Evolutionary conservation across 495 filamentous ascomycete genomes (phyloP), one percentile per base, ranked within the genome.

Genomic region (Paragyromitra xinjiangensis): DNA sequence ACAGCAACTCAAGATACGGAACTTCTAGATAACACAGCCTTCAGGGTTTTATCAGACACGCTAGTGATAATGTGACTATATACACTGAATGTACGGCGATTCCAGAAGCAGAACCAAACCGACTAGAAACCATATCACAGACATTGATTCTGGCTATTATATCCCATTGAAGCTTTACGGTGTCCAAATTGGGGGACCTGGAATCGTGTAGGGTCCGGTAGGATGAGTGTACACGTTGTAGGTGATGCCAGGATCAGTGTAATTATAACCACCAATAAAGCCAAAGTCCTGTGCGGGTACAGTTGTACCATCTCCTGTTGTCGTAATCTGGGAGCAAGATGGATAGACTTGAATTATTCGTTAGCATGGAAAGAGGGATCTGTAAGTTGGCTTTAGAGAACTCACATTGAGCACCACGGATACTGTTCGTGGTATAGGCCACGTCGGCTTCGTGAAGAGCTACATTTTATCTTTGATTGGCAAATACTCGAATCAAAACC

Each of bases 321-420:
- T 85, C 67, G 84, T 84, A 74, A 88, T 77, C 81, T 88, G 87
- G 5, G 87, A 82, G 81, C 87, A 89, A 64, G 81, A 83, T 62
- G 86, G 85, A 76, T 89, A 88, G 81, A 88, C 85, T 73, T 29
- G 14, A 12, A 29, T 8, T 2, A 39, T 44, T 34, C 2, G 19
- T 73, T 11, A 65, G 62, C 34, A 58, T 51, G n/a, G 2, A 50
- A 6, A 9, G 22, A 37, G 34, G 19, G 11, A 6, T 16, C 6
- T 7, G 3, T 2, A 40, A 3, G 62, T 7, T 6, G 7, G 2
- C 6, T 12, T 19, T 3, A 39, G 44, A 12, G n/a, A 14, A 63
- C 66, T 50, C 19, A 75, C 66, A 81, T 83, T 89, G 87, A 24
- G 87, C 87, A 37, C 87, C 87, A 42, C 84, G 82, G 37, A 70